Base-by-base conservation (phyloP, 116 monocot genomes). In the Papilionanthe hybrid region DNA sequence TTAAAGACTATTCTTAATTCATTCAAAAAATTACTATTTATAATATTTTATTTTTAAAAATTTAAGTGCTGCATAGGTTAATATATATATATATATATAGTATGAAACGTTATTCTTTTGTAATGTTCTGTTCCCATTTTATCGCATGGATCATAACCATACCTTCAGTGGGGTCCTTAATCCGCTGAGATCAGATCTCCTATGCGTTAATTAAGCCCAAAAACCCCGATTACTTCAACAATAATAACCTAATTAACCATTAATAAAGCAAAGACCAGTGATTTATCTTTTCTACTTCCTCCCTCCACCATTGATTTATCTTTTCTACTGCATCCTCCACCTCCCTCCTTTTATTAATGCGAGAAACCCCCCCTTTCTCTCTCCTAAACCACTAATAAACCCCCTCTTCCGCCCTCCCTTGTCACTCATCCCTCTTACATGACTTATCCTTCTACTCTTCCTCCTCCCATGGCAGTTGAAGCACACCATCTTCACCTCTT, bases 381-480 rank as follows among this genome's bases (percentile, higher is more conserved):
- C 69, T 37, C 69, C 32, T 53, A 53, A 53, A 53, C 45, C 45
- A 23, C 66, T 67, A 23, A 22, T 25, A 67, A 67, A 67, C 25
- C 66, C 56, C 55, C 56, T 15, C 18, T 42, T 37, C 42, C 23
- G 9, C 41, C 17, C 6, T 12, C 76, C 55, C 53, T 53, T 45
- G 4, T 45, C 30, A 50, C 20, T 43, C 60, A 23, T 25, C 63
- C 9, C 63, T 9, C 63, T 25, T 63, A 23, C 63, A 63, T 63
- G 28, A 45, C 19, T 30, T 30, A 23, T 4, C 2, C 27, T 57
- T 6, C 57, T 28, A 29, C 57, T 75, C 12, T 67, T 11, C 65
- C 55, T 49, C 11, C 27, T 27, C 47, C 4, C 18, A 85, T 85
- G 85, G 88, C 85, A 57, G 85, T 85, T 68, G 81, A 88, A 77